Conservation (phyloP, 2,329 filamentous ascomycete species). For the Colletotrichum musae region DNA sequence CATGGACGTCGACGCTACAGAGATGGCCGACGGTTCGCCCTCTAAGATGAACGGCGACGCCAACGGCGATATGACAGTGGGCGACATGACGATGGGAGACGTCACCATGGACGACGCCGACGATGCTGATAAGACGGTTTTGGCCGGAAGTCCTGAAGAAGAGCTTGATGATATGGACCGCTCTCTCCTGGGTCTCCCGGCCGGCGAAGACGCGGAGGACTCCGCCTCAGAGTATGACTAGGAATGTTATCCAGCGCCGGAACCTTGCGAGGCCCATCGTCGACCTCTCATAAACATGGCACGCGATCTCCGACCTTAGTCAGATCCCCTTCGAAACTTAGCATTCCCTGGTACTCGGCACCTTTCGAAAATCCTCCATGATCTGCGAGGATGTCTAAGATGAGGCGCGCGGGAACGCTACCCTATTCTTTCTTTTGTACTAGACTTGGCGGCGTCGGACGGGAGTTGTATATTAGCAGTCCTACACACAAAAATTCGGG, state of each 20-base stretch:
- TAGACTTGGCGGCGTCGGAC: slow-evolving; percentile 28
- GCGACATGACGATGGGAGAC: slow-evolving; percentile 55
- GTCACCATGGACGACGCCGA: slow-evolving; percentile 67
- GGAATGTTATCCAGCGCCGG: neutral
- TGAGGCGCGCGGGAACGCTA: neutral
- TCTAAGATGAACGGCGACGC: slow-evolving; percentile 50
- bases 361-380: too few species aligned
- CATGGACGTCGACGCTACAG: slow-evolving; percentile 48
- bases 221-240: slow-evolving; percentile 30
- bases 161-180: slow-evolving; percentile 56
- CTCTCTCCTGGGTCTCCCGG: slow-evolving; percentile 39
- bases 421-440: slow-evolving; percentile 6
- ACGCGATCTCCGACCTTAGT: too few species aligned
- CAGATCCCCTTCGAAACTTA: too few species aligned
- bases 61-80: slow-evolving; percentile 57
- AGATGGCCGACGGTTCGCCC: slow-evolving; percentile 17
- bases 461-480: slow-evolving; percentile 36
- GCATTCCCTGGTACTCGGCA: too few species aligned
- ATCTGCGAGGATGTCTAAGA: too few species aligned
- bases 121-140: slow-evolving; percentile 47
- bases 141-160: slow-evolving; percentile 45
- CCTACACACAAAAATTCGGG: slow-evolving; percentile 21
- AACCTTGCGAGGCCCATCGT: too few species aligned
- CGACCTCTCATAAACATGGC: too few species aligned
- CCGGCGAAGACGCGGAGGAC: slow-evolving; percentile 34